A percentile compares a stretch with the other conserved stretches of the same genome.
Conservation (phyloP, 2,329 filamentous ascomycete genomes). For the Fusarium gaditjirri region DNA sequence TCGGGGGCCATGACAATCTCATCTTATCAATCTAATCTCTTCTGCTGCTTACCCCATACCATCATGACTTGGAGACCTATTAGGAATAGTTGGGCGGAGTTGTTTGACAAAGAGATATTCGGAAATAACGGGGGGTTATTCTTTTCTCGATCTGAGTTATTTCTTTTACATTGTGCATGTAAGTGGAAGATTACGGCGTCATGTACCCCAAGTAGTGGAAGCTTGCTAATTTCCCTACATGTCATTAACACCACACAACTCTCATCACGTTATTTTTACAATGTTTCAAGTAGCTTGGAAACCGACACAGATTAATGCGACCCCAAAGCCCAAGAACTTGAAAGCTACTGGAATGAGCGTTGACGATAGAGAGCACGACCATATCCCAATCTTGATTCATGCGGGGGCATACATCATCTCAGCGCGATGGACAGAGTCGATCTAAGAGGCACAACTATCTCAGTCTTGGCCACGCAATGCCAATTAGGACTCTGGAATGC, state of each 20-base stretch:
- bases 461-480: neutral
- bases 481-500: accelerated
- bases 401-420: neutral
- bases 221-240: neutral
- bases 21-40: slow-evolving; percentile 42
- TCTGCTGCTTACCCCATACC: slow-evolving; percentile 21
- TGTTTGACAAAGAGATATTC: slow-evolving; percentile 1
- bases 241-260: neutral
- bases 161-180: neutral
- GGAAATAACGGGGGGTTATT: neutral
- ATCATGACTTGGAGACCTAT: slow-evolving; percentile 18
- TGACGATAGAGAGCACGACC: neutral
- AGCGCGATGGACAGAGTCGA: neutral
- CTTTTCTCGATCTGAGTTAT: neutral
- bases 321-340: accelerated
- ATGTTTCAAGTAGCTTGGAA: neutral
- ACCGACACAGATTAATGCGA: neutral
- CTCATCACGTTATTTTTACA: neutral
- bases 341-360: neutral
- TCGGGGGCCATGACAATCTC: slow-evolving; percentile 32
- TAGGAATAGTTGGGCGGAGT: neutral
- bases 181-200: neutral
- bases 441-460: neutral
- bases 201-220: neutral
- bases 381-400: neutral